These are phyloP conservation scores for Gilbertella persicaria DNA, from an alignment of 371 early-diverging fungal species.

Conservation along the genomic window DNA sequence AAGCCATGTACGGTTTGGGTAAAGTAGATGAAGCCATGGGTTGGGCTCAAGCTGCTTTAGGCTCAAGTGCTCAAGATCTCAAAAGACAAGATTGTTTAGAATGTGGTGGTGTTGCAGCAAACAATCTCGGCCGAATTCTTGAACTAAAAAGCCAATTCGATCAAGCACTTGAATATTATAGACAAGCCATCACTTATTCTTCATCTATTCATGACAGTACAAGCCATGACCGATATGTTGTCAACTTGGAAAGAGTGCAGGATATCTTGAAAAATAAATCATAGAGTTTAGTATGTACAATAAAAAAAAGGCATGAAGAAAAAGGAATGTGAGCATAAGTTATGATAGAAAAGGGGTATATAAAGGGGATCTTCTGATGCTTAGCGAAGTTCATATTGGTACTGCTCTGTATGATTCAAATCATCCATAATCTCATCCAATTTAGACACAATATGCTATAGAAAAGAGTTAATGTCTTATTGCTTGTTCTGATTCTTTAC, in stretches of 20 bases:
- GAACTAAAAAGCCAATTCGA: conserved; percentile 45
- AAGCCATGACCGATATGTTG: conserved; percentile 26
- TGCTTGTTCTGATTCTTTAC: not conserved
- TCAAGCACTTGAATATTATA: conserved; percentile 42
- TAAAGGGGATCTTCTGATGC: not conserved
- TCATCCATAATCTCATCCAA: conserved; percentile 15
- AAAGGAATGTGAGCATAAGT: not conserved
- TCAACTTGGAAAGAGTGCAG: conserved; percentile 32
- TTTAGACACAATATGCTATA: conserved; percentile 14
- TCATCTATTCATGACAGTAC: conserved; percentile 28
- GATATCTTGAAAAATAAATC: conserved; percentile 9
- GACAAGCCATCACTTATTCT: conserved; percentile 41
- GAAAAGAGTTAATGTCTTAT: not conserved
- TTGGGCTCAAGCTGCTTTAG: conserved; percentile 56
- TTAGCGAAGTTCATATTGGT: conserved; percentile 1
- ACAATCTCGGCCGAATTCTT: conserved; percentile 48
- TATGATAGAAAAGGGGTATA: not conserved
- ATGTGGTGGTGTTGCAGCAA: conserved; percentile 51
- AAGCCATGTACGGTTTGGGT: conserved; percentile 46
- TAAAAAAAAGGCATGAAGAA: not conserved
- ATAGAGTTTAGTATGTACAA: not conserved
- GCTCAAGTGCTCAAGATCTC: conserved; percentile 22
- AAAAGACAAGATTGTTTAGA: conserved; percentile 46
- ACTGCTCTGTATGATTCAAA: conserved; percentile 2
- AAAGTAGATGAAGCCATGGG: conserved; percentile 52